Percentiles rank a stretch among this genome's conserved stretches.
Conservation (phyloP, 2,329 filamentous ascomycete genomes). For the Mycosphaerella arachidis region DNA sequence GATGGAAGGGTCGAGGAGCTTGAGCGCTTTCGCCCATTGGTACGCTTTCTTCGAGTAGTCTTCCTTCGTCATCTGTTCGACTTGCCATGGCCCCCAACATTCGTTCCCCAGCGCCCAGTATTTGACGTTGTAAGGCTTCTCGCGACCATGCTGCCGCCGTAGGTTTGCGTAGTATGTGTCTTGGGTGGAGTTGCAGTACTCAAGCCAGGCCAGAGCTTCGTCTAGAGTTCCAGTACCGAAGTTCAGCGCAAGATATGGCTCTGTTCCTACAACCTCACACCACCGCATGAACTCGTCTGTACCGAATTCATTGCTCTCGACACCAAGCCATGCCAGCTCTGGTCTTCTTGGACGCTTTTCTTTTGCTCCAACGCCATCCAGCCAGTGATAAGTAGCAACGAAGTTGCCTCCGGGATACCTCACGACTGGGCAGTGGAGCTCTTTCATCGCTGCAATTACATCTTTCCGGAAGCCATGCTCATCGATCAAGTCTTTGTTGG, state of each 20-base stretch:
- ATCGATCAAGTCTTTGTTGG: conserved; percentile 58
- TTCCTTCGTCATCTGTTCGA: conserved; percentile 63
- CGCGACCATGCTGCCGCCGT: conserved; percentile 67
- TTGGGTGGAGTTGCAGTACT: conserved; percentile 77
- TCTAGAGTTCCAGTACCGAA: conserved; percentile 67
- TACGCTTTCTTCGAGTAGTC: conserved; percentile 64
- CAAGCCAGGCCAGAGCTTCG: conserved; percentile 68
- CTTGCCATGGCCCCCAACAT: conserved; percentile 63
- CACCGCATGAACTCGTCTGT: conserved; percentile 84
- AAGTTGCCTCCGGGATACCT: conserved; percentile 83
- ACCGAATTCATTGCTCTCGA: conserved; percentile 73
- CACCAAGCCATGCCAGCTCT: conserved; percentile 74
- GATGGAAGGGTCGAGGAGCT: conserved; percentile 65
- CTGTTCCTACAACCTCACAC: conserved; percentile 64
- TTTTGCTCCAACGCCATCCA: conserved; percentile 71
- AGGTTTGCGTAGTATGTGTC: conserved; percentile 80
- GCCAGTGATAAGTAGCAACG: conserved; percentile 79
- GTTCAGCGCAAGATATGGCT: conserved; percentile 77
- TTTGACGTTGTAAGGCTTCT: conserved; percentile 75
- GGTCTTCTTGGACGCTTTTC: conserved; percentile 62
- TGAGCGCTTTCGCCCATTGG: conserved; percentile 69
- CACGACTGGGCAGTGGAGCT: conserved; percentile 71
- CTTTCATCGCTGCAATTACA: conserved; percentile 67
- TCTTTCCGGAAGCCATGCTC: conserved; percentile 72
- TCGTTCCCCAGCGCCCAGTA: conserved; percentile 85